These are phyloP conservation scores for Pachysandra terminalis DNA, from an alignment of 164 flowering plant genomes.

Conservation along the genomic window DNA sequence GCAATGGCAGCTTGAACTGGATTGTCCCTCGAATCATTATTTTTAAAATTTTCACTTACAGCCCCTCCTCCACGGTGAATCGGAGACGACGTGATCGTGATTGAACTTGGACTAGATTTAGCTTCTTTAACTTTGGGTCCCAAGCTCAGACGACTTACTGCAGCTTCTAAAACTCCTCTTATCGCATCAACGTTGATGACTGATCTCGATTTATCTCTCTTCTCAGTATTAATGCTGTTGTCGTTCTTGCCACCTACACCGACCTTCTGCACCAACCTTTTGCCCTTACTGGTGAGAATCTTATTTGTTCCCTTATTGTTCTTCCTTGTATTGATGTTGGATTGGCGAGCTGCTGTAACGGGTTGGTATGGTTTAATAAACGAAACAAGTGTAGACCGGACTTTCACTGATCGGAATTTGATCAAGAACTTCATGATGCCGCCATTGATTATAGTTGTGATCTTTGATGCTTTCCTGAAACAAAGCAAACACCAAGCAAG, in stretches of 20 bases:
- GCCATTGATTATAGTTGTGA: constrained; percentile 8
- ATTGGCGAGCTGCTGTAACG: background rate
- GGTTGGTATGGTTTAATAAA: constrained; percentile 4
- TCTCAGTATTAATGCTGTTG: background rate
- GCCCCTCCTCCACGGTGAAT: constrained; percentile 7
- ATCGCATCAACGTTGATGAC: constrained; percentile 14
- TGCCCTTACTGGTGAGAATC: background rate
- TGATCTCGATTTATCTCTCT: background rate
- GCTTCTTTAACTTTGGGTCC: background rate
- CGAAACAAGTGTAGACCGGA: constrained; percentile 15
- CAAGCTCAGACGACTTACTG: too few relatives aligned
- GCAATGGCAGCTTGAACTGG: constrained; percentile 37
- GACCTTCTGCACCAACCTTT: too few relatives aligned
- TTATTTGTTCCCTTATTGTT: background rate
- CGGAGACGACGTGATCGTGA: constrained; percentile 12
- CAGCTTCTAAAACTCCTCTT: constrained; percentile 7
- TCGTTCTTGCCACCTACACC: too few relatives aligned
- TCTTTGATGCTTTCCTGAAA: constrained; percentile 16
- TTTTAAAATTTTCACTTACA: background rate
- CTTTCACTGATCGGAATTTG: constrained; percentile 24
- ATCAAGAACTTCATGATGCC: constrained; percentile 27
- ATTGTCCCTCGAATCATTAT: constrained; percentile 8
- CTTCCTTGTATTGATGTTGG: background rate
- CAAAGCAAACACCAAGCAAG: too few relatives aligned
- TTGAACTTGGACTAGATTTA: constrained; percentile 10